Percentiles rank a stretch among this genome's conserved stretches.
Conservation (phyloP, 108 stramenopile species). For the Discostella stelligeroides region DNA sequence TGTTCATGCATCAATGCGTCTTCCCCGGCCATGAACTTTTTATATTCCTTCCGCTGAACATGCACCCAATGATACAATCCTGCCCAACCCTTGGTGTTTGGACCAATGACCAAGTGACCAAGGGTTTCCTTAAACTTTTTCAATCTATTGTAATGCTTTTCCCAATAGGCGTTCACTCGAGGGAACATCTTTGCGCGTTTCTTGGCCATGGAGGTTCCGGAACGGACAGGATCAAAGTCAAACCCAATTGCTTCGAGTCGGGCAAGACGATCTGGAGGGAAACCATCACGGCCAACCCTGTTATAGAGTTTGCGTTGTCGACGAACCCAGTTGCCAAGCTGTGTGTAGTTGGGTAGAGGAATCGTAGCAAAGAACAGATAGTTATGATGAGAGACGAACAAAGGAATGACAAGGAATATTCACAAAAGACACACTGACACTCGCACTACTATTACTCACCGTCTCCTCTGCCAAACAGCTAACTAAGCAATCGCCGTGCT, state of each 20-base stretch:
- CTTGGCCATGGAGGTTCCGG: conserved; percentile 2
- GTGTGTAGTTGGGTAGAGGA: background rate
- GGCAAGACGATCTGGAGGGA: conserved; percentile 11
- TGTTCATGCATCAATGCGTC: conserved; percentile 15
- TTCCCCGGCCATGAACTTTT: conserved; percentile 22
- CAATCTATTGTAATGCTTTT: conserved; percentile 12
- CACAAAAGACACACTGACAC: no score
- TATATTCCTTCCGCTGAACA: conserved; percentile 39
- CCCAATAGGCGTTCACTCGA: conserved; percentile 15
- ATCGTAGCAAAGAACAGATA: background rate
- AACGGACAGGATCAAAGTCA: conserved; percentile 26
- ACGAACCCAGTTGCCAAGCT: conserved; percentile 36
- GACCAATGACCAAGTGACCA: conserved; percentile 21
- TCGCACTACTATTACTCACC: conserved; percentile 10
- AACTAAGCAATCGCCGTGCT: conserved; percentile 17
- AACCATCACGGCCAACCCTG: conserved; percentile 21
- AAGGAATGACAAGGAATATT: background rate
- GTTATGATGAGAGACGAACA: background rate
- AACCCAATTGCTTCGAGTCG: conserved; percentile 30
- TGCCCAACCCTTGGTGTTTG: conserved; percentile 7
- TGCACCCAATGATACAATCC: conserved; percentile 40
- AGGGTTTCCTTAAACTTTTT: conserved; percentile 13
- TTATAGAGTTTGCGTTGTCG: conserved; percentile 34
- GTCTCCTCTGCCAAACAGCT: background rate
- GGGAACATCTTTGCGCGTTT: conserved; percentile 14